phyloP scores from a whole-genome alignment of 2,329 filamentous ascomycete genomes.

The Aspergillus nomiae region DNA sequence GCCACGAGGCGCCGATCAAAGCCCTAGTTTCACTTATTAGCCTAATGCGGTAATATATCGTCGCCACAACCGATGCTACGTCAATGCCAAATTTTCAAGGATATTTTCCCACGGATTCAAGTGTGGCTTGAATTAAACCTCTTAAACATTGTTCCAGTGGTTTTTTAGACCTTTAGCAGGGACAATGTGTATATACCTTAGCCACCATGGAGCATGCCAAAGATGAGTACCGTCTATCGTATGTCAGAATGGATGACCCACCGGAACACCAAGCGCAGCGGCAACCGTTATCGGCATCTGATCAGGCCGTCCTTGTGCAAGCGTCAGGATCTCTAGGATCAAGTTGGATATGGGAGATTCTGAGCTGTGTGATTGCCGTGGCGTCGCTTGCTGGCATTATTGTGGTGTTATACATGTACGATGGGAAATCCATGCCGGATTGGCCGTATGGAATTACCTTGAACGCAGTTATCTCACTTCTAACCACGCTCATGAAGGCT shows the following conservation, averaged over 20 bases:
- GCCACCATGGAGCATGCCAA: conserved; percentile 16
- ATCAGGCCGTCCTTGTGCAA: conserved; percentile 16
- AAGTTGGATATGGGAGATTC: conserved; percentile 24
- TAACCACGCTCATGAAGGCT: conserved; percentile 33
- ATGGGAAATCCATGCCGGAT: conserved; percentile 30
- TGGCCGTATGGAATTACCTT: conserved; percentile 37
- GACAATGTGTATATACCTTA: not conserved
- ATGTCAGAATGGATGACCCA: conserved; percentile 17
- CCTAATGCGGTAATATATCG: not conserved
- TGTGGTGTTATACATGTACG: conserved; percentile 29
- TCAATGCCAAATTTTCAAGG: conserved; percentile 3
- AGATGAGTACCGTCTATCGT: conserved; percentile 19
- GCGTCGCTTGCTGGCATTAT: conserved; percentile 39
- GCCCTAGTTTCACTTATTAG: not conserved
- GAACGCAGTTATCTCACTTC: conserved; percentile 35
- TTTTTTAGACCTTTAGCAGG: not conserved
- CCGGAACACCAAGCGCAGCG: not conserved
- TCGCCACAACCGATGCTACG: not conserved
- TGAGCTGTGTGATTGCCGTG: conserved; percentile 29
- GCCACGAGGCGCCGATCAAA: not conserved
- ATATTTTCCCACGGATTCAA: not conserved
- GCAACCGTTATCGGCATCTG: conserved; percentile 19
- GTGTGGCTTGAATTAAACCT: not conserved
- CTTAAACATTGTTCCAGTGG: not conserved
- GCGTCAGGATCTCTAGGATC: conserved; percentile 16